Base-by-base conservation (phyloP, 163 green algal genomes). In the Chloromonas sp. region DNA sequence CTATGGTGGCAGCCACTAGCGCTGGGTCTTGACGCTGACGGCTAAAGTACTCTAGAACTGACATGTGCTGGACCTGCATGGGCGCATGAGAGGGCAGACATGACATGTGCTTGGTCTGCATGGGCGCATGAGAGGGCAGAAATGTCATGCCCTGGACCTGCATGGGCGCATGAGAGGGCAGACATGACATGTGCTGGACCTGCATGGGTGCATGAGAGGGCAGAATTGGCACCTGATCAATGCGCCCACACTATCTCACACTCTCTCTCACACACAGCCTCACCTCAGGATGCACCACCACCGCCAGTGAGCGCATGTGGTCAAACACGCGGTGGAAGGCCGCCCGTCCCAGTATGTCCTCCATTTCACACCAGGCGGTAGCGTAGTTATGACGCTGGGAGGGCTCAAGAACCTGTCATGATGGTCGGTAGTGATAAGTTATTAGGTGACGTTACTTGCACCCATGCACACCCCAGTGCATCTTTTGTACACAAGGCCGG, bases 291-390 rank as follows among this genome's bases (percentile, higher is more conserved):
- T 89, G 82, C 0, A 82, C 36, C 58, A 88, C 84, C 0, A 60
- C 60, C 14, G 88, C 88, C 78, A 91, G 85, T 2, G 62, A 14
- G 2, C 77, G 70, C 84, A 89, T 87, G 84, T 87, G 60, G 60
- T 87, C 78, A 60, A 87, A 89, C 70, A 91, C 77, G 11, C 82
- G 66, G 79, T 93, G 89, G 83, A 92, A 93, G 57, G 87, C 76
- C 2, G 70, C 14, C 0, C 90, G 84, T 3, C 90, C 90, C 15
- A 93, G 79, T 14, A 89, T 58, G 2, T 86, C 81, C 84, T 93
- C 90, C 78, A 92, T 85, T 57, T 87, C 85, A 0, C 79, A 58
- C 90, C 90, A 93, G 70, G 85, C 85, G 58, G 83, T 79, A 0
- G 84, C 79, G 83, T 89, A 91, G 1, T 60, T 11, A 3, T 61